Evolutionary conservation across 768 basidiomycete species (phyloP), one percentile per base, ranked within the genome.

Genomic region (Coprinopsis marcescibilis): DNA sequence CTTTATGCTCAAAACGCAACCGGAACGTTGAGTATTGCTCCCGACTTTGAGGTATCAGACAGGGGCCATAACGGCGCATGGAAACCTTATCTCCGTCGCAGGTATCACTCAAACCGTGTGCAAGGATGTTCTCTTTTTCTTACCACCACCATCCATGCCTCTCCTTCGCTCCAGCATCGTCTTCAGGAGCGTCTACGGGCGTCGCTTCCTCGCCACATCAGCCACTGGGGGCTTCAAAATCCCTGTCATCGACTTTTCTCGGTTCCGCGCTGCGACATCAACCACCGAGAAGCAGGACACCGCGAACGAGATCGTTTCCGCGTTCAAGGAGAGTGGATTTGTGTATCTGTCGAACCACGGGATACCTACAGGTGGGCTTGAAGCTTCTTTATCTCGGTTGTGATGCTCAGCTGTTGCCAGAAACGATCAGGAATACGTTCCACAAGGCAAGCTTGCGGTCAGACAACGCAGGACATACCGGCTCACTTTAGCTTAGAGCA

Each of bases 251-350:
- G 80, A 90, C 67, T 90, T 93, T 54, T 70, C 77, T 54, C 80
- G 76, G 46, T 89, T 83, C 59, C 72, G 75, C 45, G 57, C 66
- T 17, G 71, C 79, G 1, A 57, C 65, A n/a, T 72, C 78, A 0
- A 41, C 57, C 1, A 63, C 67, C 12, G 81, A 86, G 56, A 85
- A 79, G 65, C 73, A 76, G 49, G 59, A 70, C 4, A 76, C 80
- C 0, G 87, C 90, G 2, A 67, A 75, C 36, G 75, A 81, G 52
- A 75, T 93, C 27, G 86, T 86, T 27, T 72, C 74, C 30, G 90
- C 85, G 0, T 88, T 89, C 69, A 89, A 83, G 56, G 75, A 83
- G 46, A 81, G 81, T 46, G 86, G 89, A 0, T 92, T 92, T 56
- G 72, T 91, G 36, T 92, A 92, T 61, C 67, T 93, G 29, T 70